phyloP scores from a whole-genome alignment of 768 basidiomycete genomes.

The Lentinus tigrinus region DNA sequence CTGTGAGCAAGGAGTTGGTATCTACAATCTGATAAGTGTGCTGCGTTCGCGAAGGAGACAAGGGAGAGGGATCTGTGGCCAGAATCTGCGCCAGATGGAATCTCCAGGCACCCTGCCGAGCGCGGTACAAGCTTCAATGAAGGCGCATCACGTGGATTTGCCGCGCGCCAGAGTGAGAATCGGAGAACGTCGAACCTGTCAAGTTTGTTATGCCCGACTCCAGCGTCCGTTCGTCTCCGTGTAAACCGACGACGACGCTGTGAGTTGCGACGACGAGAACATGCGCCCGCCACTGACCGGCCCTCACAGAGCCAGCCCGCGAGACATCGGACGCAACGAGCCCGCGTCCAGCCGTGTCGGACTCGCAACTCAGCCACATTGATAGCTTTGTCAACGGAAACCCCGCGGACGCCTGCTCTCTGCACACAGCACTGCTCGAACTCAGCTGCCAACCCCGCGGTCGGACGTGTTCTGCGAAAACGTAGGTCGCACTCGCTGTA shows the following conservation, averaged over 20 bases:
- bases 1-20: neutral
- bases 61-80: neutral
- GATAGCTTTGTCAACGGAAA: too few relatives aligned
- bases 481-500: neutral
- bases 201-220: too few relatives aligned
- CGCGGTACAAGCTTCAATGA: neutral
- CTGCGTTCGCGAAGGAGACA: neutral
- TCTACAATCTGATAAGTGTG: neutral
- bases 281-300: neutral
- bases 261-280: neutral
- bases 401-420: neutral
- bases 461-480: neutral
- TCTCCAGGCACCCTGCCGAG: neutral
- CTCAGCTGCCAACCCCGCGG: too few relatives aligned
- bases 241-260: neutral
- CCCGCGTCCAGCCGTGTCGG: neutral
- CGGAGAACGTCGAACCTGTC: too few relatives aligned
- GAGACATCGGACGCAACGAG: neutral
- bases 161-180: too few relatives aligned
- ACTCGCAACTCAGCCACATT: neutral
- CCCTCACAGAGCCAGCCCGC: neutral
- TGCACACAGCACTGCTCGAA: too few relatives aligned
- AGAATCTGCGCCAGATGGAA: neutral
- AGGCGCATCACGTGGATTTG: constrained; percentile 9
- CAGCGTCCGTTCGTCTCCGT: too few relatives aligned